Evolutionary conservation across 495 filamentous ascomycete species (phyloP).

Genomic region (Aspergillus sclerotioniger): DNA sequence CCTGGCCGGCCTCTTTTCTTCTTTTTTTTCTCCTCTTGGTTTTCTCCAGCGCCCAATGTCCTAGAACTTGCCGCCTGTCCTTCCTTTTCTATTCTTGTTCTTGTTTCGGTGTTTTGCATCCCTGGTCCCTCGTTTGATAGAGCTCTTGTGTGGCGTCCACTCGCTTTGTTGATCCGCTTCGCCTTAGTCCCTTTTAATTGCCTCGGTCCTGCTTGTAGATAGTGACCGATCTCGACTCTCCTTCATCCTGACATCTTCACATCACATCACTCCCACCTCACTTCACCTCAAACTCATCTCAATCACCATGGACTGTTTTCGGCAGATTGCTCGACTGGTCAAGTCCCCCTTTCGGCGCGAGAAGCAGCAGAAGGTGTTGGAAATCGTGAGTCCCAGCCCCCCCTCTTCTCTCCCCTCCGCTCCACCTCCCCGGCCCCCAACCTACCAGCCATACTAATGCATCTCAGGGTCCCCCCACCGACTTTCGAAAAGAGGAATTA

Average conservation of each 20-base stretch:
- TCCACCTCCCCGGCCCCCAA: not conserved
- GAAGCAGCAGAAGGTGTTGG: constrained; percentile 28
- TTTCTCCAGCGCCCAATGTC: constrained; percentile 23
- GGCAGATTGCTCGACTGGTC: constrained; percentile 37
- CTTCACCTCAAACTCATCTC: not conserved
- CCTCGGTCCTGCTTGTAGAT: constrained; percentile 16
- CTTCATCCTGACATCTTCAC: constrained; percentile 2
- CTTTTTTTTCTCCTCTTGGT: constrained; percentile 13
- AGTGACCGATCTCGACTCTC: constrained; percentile 1
- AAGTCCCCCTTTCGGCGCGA: constrained; percentile 36
- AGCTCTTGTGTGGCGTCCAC: constrained; percentile 17
- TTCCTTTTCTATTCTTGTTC: constrained; percentile 23
- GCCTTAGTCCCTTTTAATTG: constrained; percentile 15
- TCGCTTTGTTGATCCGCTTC: constrained; percentile 12
- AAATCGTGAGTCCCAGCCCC: constrained; percentile 34
- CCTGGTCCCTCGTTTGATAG: constrained; percentile 26
- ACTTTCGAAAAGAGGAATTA: constrained; percentile 47
- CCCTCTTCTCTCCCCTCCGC: too few species aligned
- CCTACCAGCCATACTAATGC: not conserved
- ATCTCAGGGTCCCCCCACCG: constrained; percentile 41
- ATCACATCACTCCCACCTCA: not conserved
- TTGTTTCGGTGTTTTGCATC: constrained; percentile 25
- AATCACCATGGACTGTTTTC: constrained; percentile 40
- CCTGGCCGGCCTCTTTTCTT: constrained; percentile 4
- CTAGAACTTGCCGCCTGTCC: constrained; percentile 23